These are phyloP conservation scores for Hemileia vastatrix DNA, from an alignment of 1,284 basidiomycete species.

Conservation along the genomic window DNA sequence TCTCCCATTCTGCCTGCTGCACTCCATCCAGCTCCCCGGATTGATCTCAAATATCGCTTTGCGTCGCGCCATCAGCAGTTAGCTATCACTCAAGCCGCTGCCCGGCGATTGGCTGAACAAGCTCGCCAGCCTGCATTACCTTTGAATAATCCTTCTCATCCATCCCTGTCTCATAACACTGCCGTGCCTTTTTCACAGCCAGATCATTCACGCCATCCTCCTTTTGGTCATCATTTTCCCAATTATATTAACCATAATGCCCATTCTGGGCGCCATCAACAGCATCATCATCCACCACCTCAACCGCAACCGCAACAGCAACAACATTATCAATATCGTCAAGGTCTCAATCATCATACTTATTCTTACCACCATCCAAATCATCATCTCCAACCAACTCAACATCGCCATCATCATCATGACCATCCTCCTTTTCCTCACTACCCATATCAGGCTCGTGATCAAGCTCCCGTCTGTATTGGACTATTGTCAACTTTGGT, in stretches of 20 bases:
- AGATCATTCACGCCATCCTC: background rate
- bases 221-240: too few species aligned
- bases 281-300: background rate
- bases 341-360: background rate
- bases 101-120: constrained; percentile 1
- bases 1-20: too few species aligned
- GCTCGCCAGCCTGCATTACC: background rate
- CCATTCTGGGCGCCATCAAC: background rate
- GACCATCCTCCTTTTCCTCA: background rate
- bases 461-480: constrained; percentile 11
- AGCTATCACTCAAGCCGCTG: background rate
- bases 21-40: too few species aligned
- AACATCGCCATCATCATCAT: constrained; percentile 4
- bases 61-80: background rate
- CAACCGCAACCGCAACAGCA: background rate
- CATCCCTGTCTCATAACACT: background rate
- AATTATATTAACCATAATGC: background rate
- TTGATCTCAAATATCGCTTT: too few species aligned
- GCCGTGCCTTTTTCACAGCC: constrained; percentile 1
- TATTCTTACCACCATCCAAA: background rate
- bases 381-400: background rate
- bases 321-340: background rate
- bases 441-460: background rate
- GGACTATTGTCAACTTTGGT: constrained; percentile 14
- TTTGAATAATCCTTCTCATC: background rate